These are phyloP conservation scores for Arachnomyces sp. DNA, from an alignment of 2,329 filamentous ascomycete species.

Conservation along the genomic window DNA sequence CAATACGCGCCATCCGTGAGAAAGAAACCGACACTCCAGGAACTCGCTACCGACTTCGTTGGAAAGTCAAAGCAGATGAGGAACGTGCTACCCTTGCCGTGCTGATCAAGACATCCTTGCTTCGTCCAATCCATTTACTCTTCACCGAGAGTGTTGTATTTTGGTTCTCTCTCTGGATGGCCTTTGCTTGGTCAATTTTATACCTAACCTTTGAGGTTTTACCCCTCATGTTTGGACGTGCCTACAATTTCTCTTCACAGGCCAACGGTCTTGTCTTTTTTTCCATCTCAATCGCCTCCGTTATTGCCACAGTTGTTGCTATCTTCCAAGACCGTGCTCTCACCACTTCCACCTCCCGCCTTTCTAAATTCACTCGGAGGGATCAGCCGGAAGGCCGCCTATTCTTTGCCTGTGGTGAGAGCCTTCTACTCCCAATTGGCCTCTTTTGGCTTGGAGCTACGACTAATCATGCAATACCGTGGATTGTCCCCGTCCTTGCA, in stretches of 20 bases:
- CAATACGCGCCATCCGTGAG: too few species aligned
- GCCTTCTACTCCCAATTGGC: slow-evolving; percentile 26
- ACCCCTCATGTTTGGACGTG: slow-evolving; percentile 31
- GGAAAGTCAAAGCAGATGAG: slow-evolving; percentile 73
- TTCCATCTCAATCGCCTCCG: slow-evolving; percentile 35
- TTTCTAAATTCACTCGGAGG: slow-evolving; percentile 29
- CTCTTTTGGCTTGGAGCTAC: slow-evolving; percentile 33
- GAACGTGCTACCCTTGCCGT: slow-evolving; percentile 59
- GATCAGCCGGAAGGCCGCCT: slow-evolving; percentile 38
- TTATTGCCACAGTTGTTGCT: slow-evolving; percentile 35
- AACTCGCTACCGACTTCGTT: slow-evolving; percentile 56
- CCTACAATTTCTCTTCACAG: slow-evolving; percentile 29
- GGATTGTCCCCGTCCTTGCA: slow-evolving; percentile 30
- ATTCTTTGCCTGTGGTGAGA: slow-evolving; percentile 36
- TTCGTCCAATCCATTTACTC: slow-evolving; percentile 60
- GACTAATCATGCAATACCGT: slow-evolving; percentile 19
- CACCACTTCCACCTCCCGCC: slow-evolving; percentile 22
- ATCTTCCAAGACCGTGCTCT: slow-evolving; percentile 29
- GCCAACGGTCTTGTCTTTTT: slow-evolving; percentile 35
- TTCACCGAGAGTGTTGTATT: slow-evolving; percentile 36
- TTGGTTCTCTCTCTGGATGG: slow-evolving; percentile 39
- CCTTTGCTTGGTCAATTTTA: slow-evolving; percentile 38
- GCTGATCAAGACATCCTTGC: slow-evolving; percentile 67
- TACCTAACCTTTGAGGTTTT: slow-evolving; percentile 38
- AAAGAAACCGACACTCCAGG: slow-evolving; percentile 40